Conservation (phyloP, 257 asterid species). For the Solanum clarkiae region DNA sequence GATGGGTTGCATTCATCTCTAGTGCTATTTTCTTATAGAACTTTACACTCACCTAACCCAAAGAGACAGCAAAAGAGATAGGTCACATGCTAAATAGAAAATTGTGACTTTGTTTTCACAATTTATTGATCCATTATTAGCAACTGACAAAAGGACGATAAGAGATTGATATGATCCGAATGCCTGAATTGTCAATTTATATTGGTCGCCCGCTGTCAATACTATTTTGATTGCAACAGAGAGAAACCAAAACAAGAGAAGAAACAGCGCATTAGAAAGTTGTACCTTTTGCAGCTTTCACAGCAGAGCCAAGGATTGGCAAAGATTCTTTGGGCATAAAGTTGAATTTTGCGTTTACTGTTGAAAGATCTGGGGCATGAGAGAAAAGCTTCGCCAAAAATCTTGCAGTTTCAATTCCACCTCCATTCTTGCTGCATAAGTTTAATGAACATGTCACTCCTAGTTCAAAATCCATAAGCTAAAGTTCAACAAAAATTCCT, state of each 20-base stretch:
- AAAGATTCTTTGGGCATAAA: slow-evolving; percentile 63
- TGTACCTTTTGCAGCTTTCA: slow-evolving; percentile 56
- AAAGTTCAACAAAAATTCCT: background rate
- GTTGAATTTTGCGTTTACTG: slow-evolving; percentile 62
- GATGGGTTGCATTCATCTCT: background rate
- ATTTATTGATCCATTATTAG: background rate
- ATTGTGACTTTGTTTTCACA: background rate
- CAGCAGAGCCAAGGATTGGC: slow-evolving; percentile 33
- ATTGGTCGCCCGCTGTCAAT: background rate
- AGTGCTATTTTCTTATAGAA: background rate
- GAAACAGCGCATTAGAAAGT: background rate
- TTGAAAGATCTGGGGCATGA: slow-evolving; percentile 32
- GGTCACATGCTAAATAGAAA: background rate
- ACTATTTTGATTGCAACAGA: background rate
- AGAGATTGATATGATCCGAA: background rate
- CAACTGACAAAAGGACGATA: background rate
- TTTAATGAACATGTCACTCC: slow-evolving; percentile 4
- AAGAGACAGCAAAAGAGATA: background rate
- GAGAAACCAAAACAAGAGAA: background rate
- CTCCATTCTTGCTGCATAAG: slow-evolving; percentile 60
- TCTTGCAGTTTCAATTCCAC: slow-evolving; percentile 69
- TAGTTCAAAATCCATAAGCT: background rate
- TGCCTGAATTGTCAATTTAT: background rate
- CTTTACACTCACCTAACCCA: background rate
- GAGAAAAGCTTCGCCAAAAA: slow-evolving; percentile 53